phyloP scores from a whole-genome alignment of 768 basidiomycete genomes.

The Mycena epipterygia region DNA sequence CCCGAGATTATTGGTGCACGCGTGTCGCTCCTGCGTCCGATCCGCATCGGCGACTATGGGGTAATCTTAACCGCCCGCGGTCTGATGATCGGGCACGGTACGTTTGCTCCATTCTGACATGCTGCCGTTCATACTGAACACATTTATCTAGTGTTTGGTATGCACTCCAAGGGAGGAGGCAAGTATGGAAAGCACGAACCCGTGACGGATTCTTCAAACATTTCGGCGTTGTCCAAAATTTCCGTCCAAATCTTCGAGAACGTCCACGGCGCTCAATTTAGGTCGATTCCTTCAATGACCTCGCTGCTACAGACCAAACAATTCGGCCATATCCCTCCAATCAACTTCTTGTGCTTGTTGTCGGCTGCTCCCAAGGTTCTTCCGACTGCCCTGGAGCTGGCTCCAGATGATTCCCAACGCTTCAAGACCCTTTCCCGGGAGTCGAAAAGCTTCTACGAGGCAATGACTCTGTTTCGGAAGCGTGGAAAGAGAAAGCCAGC shows the following conservation, averaged over 20 bases:
- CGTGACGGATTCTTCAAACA: constrained; percentile 19
- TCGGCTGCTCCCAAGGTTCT: neutral
- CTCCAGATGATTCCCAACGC: too few species aligned
- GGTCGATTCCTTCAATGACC: constrained; percentile 16
- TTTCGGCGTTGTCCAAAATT: too few species aligned
- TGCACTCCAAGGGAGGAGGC: too few species aligned
- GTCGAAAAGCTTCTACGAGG: too few species aligned
- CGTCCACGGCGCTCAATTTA: too few species aligned
- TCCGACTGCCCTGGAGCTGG: neutral
- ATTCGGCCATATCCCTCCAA: constrained; percentile 28
- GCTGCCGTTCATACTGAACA: too few species aligned
- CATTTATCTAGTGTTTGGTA: too few species aligned
- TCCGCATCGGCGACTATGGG: constrained; percentile 15
- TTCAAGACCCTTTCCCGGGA: too few species aligned
- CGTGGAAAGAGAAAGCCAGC: neutral
- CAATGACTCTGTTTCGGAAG: neutral
- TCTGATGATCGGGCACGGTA: constrained; percentile 11
- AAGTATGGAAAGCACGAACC: constrained; percentile 36
- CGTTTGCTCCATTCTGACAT: too few species aligned
- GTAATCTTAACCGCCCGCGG: constrained; percentile 9
- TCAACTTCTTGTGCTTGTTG: constrained; percentile 28
- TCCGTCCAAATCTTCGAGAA: too few species aligned
- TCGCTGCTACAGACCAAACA: constrained; percentile 29
- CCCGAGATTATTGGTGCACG: neutral
- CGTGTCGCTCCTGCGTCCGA: neutral